Evolutionary conservation across 371 early-diverging fungal genomes (phyloP).

Genomic region (Nematocida minor): DNA sequence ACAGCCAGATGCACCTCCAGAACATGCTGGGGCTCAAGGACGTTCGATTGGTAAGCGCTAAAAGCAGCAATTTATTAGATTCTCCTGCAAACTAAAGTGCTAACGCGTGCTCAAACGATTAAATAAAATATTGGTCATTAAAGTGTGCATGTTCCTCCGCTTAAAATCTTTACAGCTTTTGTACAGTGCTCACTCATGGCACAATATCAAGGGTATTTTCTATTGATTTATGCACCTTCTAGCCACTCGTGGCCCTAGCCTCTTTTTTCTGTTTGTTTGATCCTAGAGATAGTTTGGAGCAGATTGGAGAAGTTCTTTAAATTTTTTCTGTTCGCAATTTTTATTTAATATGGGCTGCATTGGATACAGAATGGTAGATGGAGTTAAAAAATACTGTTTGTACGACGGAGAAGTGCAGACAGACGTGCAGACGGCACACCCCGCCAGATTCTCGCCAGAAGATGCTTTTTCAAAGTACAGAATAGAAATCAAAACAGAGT

Average conservation of each 20-base stretch:
- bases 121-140: neutral
- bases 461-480: conserved; percentile 60
- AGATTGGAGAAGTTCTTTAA: too few relatives aligned
- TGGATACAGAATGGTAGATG: conserved; percentile 53
- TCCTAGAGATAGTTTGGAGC: too few relatives aligned
- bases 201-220: neutral
- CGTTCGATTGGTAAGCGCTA: neutral
- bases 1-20: neutral
- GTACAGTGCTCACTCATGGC: neutral
- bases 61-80: neutral
- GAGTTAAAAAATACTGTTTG: conserved; percentile 56
- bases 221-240: too few relatives aligned
- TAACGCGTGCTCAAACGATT: neutral
- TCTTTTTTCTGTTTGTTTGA: too few relatives aligned
- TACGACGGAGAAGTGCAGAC: conserved; percentile 34
- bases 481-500: conserved; percentile 58
- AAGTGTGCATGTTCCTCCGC: neutral
- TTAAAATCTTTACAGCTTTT: too few relatives aligned
- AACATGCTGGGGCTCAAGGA: neutral
- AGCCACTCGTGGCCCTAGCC: too few relatives aligned
- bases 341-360: too few relatives aligned
- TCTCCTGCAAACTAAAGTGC: neutral
- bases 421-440: conserved; percentile 50
- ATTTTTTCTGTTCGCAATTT: too few relatives aligned
- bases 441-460: conserved; percentile 61